Base-by-base conservation (phyloP, 164 flowering plant genomes). In the Akebia trifoliata region DNA sequence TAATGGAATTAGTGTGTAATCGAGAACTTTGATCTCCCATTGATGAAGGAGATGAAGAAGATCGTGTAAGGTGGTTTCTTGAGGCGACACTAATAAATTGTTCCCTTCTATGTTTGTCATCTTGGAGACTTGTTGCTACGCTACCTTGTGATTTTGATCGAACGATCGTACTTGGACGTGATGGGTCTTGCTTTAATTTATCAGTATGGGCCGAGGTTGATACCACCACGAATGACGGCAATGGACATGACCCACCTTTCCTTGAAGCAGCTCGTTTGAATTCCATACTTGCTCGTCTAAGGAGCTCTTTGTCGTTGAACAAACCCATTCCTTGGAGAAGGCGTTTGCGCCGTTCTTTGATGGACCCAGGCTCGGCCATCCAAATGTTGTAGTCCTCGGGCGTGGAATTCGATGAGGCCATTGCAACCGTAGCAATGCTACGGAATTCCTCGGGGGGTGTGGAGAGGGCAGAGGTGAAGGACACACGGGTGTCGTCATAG, bases 301-400 rank as follows among this genome's bases (percentile, higher is more conserved):
- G 21, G 10, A 81, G 62, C 52, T 79, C 78, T 43, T 72, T 79
- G 34, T 65, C 63, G 54, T 68, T 25, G 1, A 65, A 30, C 30
- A 87, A 61, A 0, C 98, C 97, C 91, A 92, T 85, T 2, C 86
- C 97, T 32, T 77, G 80, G 14, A 89, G 67, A 9, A 92, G 79
- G 0, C 89, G 84, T 45, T 66, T 72, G 4, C 98, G 81, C 0
- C 97, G 80, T 25, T 87, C 96, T 25, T 54, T 60, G 31, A 89
- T 78, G 26, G 88, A 82, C 0, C 86, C 82, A 0, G 98, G 95
- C 1, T 78, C 83, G 0, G 82, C 69, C 83, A 81, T 83, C 98
- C 98, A 92, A 17, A 89, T 45, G 26, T 78, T 70, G 48, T 83
- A 92, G 36, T 81, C 74, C 1, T 64, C 75, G 0, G 63, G 26